Base-by-base conservation (phyloP, 202 grass and related monocot genomes). In the Zizania palustris region DNA sequence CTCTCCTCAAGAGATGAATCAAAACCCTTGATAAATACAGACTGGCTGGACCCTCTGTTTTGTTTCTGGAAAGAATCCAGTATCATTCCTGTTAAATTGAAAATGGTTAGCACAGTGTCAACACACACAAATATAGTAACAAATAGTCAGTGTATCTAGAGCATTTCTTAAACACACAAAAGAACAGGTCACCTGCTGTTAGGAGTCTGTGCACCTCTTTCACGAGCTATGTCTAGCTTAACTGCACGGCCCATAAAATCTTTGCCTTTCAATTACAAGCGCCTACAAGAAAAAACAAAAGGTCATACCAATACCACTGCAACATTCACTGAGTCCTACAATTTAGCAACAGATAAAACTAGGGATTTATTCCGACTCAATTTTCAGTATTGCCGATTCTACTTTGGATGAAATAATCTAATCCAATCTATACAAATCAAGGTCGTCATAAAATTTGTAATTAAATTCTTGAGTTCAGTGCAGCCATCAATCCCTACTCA, bases 21-120 rank as follows among this genome's bases (percentile, higher is more conserved):
- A 73, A 96, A 96, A 63, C 92, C 92, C 46, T 67, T 87, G 11
- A 96, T 36, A 71, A 96, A 96, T 56, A 90, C 11, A 2, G 92
- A 87, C 35, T 70, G 37, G 73, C 80, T 75, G 2, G 45, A 16
- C 45, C 83, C 83, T 63, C 79, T 84, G 9, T 34, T 39, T 33
- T 63, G 64, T 28, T 84, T 92, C 50, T 86, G 85, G 79, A 80
- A 84, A 60, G 82, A n/a, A 87, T 60, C 49, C 74, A 56, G 58
- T 60, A 0, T 77, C 84, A 18, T 84, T 86, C 48, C 90, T 97
- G 80, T 39, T 53, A 18, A 69, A 51, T 60, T 28, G 0, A 71
- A 10, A 54, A 22, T 3, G 37, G 67, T 15, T 7, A 76, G 9
- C 40, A 16, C n/a, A 10, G 1, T n/a, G 61, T 21, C 4, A 79